Evolutionary conservation across 2,329 filamentous ascomycete genomes (phyloP).

Genomic region (Paecilomyces formosus): DNA sequence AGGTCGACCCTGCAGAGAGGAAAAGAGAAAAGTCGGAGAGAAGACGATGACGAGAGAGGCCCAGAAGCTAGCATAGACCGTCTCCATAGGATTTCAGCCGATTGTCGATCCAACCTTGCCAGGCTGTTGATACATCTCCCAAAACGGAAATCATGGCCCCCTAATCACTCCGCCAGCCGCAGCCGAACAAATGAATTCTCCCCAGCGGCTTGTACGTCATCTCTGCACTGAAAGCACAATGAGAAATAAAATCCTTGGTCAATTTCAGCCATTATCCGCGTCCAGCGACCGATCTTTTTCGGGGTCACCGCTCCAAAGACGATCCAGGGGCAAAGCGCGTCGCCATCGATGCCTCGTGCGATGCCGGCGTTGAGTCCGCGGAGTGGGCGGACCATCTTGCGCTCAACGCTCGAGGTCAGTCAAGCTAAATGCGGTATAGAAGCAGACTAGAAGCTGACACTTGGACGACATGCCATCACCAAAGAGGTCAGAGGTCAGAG

Average conservation of each 20-base stretch:
- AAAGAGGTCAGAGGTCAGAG: too few species aligned
- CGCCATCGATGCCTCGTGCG: neutral
- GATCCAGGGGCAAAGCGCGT: neutral
- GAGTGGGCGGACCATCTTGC: neutral
- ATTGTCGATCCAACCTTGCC: neutral
- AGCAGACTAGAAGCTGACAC: too few species aligned
- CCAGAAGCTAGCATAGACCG: neutral
- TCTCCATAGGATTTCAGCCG: neutral
- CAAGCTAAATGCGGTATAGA: neutral
- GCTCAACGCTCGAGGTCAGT: neutral
- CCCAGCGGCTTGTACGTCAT: neutral
- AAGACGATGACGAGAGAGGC: neutral
- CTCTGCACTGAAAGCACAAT: neutral
- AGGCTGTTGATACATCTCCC: neutral
- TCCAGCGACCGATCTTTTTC: neutral
- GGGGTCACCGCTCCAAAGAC: neutral
- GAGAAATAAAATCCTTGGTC: neutral
- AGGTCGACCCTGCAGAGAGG: neutral
- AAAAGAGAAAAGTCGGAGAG: neutral
- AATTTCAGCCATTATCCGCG: neutral
- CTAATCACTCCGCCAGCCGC: neutral
- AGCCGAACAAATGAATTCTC: neutral
- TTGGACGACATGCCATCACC: too few species aligned
- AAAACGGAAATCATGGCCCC: neutral
- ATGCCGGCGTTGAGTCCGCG: neutral